Base-by-base conservation (phyloP, 179 eudicot genomes). In the Silene coronaria region DNA sequence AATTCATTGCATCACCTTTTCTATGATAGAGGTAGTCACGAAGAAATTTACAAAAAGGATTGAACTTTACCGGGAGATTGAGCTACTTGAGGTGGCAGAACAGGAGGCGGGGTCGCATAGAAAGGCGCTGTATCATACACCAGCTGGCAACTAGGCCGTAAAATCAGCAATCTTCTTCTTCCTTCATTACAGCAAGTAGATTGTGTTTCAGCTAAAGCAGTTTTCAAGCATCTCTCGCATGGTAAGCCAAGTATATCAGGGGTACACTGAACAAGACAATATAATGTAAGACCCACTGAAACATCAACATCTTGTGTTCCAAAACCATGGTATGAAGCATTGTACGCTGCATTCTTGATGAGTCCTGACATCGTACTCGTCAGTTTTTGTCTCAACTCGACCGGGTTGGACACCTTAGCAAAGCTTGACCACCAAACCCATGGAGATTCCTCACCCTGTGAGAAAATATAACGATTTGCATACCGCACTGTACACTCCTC, bases 181-280 rank as follows among this genome's bases (percentile, higher is more conserved):
- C 73, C 73, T 57, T 38, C 67, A 3, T 36, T 42, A 30, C 77
- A 73, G 71, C 71, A 67, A 36, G 21, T 14, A 45, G 16, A 1
- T 0, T 38, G 73, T 13, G 62, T 26, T 34, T 73, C 32, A 67
- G 60, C 70, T 16, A 36, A 45, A 17, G 36, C 14, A 58, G 0
- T 6, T 4, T 16, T 66, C 73, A 78, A 74, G 61, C 81, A 78
- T 27, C 34, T 17, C 0, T 67, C 70, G 73, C 81, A 78, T 3
- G 68, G 62, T 27, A 21, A 21, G 23, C 81, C 81, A 57, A 73
- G 53, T 22, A 73, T 26, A 36, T 73, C 74, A 57, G 77, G 77
- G 19, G 77, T 64, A 30, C 81, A 78, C 32, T 78, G 81, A 6
- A 78, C 81, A 55, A 73, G 81, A 46, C 61, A 22, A 34, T 78